A percentile compares a stretch with the other conserved stretches of the same genome.
phyloP scores from a whole-genome alignment of 768 basidiomycete species.

The Calocera viscosa region DNA sequence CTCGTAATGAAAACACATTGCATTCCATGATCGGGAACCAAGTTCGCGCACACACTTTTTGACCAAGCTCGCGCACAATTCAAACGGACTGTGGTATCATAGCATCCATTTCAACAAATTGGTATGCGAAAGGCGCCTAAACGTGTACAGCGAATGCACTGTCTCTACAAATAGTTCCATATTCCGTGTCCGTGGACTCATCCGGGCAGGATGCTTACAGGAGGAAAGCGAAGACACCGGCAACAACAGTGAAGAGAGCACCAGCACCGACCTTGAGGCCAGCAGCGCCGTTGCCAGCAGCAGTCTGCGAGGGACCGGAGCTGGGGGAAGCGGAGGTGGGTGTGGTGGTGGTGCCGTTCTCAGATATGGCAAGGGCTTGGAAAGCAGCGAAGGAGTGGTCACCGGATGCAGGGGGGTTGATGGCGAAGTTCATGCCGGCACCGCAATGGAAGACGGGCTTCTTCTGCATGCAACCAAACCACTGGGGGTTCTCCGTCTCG shows the following conservation, averaged over 20 bases:
- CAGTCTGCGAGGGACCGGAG: too few relatives aligned
- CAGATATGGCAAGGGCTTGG: slow-evolving; percentile 27
- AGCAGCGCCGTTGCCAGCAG: neutral
- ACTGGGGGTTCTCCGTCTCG: slow-evolving; percentile 41
- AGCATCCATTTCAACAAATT: neutral
- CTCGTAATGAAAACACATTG: too few relatives aligned
- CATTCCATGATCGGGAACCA: too few relatives aligned
- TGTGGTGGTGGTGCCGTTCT: neutral
- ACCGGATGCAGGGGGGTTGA: slow-evolving; percentile 42
- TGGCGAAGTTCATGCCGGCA: slow-evolving; percentile 48
- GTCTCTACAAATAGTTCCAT: neutral
- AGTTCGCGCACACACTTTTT: too few relatives aligned
- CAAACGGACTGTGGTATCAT: neutral
- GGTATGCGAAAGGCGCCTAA: neutral
- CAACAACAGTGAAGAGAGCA: neutral
- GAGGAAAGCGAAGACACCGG: neutral
- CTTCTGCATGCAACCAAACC: slow-evolving; percentile 49
- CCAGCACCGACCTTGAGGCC: neutral
- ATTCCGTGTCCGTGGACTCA: neutral
- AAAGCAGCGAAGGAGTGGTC: slow-evolving; percentile 48
- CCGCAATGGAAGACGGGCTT: slow-evolving; percentile 37
- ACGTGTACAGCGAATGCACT: neutral
- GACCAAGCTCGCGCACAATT: too few relatives aligned
- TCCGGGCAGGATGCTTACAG: neutral
- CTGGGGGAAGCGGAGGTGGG: neutral